Base-by-base conservation (phyloP, 371 early-diverging fungal species). In the Rhizopus delemar region DNA sequence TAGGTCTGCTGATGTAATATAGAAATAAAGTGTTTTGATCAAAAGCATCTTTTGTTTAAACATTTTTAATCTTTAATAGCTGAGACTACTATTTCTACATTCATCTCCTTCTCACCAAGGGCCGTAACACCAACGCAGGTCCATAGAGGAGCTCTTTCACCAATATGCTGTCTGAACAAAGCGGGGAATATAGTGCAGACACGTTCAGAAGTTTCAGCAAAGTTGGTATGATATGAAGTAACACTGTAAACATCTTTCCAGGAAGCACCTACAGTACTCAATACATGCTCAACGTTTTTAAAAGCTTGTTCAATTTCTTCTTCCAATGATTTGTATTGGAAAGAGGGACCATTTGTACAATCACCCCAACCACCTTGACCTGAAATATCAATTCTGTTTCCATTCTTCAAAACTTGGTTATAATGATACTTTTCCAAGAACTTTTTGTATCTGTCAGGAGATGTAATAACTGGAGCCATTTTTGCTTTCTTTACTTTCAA, bases 211-310 rank as follows among this genome's bases (percentile, higher is more conserved):
- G 35, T 39, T 46, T 35, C 5, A 12, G 36, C 41, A 12, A 49
- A 36, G 0, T 12, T 2, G 0, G n/a, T 43, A 48, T 60, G 54
- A 34, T 60, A 60, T 8, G 49, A 41, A 4, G 38, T 60, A 8
- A 59, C 54, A 3, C 48, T 53, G 31, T 53, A 49, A 4, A 60
- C 60, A 13, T 60, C 43, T 11, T 48, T 48, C 54, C 60, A 60
- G 4, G 49, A 54, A 4, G 54, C 15, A 3, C 50, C 43, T 12
- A 48, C 41, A 13, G 33, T 54, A 22, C 41, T 60, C 15, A 60
- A 45, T 6, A 60, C 54, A 11, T 33, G 32, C 13, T 60, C 50
- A 22, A 53, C 60, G 12, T 60, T 60, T 12, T 38, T 22, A 33
- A 60, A 60, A 5, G 49, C 54, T 28, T 38, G n/a, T n/a, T 39